A percentile compares a stretch with the other conserved stretches of the same genome.
These are phyloP conservation scores for Xylaria sp. DNA, from an alignment of 2,329 filamentous ascomycete genomes.

Conservation along the genomic window DNA sequence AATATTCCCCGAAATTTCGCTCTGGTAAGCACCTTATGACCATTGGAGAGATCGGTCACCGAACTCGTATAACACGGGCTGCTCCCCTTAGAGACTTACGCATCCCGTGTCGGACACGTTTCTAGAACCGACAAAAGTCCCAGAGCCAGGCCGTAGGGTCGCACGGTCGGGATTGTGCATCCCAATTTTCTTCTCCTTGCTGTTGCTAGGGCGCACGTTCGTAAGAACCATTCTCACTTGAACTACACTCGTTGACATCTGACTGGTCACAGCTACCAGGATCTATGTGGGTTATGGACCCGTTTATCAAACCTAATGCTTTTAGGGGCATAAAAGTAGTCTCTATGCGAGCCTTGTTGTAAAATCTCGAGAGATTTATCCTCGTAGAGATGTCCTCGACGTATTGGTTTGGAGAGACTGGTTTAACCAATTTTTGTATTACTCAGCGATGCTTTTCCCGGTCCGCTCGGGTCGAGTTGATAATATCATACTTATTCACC, in stretches of 20 bases:
- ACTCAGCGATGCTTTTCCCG: background rate
- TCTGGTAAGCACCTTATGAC: background rate
- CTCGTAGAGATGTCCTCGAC: background rate
- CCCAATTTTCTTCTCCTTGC: background rate
- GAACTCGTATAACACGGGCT: background rate
- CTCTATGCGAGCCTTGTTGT: background rate
- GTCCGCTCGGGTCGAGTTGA: background rate
- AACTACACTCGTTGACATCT: background rate
- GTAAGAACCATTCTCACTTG: background rate
- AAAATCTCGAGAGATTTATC: too few relatives aligned
- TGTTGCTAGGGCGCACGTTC: too few relatives aligned
- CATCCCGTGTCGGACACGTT: background rate
- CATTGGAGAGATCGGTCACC: background rate
- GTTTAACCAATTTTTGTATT: too few relatives aligned
- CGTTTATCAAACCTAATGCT: background rate
- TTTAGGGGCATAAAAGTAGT: too few relatives aligned
- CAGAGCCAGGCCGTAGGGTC: background rate
- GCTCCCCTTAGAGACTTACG: background rate
- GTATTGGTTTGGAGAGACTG: background rate
- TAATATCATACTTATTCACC: background rate
- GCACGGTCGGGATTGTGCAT: background rate
- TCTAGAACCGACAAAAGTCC: background rate
- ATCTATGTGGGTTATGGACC: background rate
- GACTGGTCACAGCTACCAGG: background rate
- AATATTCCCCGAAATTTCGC: background rate